Evolutionary conservation across 176 grass and related monocot genomes (phyloP).

Genomic region (Eragrostis nindensis): DNA sequence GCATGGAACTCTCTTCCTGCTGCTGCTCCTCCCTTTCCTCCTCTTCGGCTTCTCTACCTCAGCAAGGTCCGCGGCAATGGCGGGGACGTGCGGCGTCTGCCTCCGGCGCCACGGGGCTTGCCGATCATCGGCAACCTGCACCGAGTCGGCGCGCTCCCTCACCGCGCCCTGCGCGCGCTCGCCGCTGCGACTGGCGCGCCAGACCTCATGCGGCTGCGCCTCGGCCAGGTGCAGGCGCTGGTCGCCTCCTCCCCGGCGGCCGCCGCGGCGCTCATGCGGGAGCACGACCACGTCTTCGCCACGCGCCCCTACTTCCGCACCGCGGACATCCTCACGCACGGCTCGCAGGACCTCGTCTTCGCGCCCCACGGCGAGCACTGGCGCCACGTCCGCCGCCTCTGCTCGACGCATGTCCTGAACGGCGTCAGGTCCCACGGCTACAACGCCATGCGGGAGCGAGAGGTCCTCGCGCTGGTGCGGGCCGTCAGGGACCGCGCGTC

Average conservation of each 20-base stretch:
- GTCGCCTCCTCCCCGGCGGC: constrained; percentile 62
- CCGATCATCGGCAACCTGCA: constrained; percentile 73
- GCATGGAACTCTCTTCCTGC: constrained; percentile 43
- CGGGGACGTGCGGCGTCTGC: constrained; percentile 8
- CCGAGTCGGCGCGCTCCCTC: constrained; percentile 62
- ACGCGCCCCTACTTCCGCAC: constrained; percentile 63
- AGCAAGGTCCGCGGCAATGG: not conserved
- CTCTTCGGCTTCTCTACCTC: constrained; percentile 36
- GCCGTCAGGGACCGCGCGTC: constrained; percentile 12
- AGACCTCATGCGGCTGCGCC: constrained; percentile 53
- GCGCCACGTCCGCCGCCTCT: constrained; percentile 65
- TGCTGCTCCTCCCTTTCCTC: constrained; percentile 35
- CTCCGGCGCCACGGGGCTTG: constrained; percentile 42
- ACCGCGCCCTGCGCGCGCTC: constrained; percentile 45
- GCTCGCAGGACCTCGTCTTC: constrained; percentile 62
- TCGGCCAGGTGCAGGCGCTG: constrained; percentile 54
- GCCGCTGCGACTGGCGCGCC: constrained; percentile 38
- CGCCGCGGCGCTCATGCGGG: constrained; percentile 60
- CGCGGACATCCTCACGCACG: constrained; percentile 54
- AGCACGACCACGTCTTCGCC: constrained; percentile 64
- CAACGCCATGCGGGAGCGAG: constrained; percentile 35
- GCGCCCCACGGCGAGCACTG: constrained; percentile 68
- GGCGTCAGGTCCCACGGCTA: constrained; percentile 12
- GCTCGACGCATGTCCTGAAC: constrained; percentile 52
- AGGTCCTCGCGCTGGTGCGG: constrained; percentile 35